phyloP scores from a whole-genome alignment of 31 red algal species.

The Endocladia muricata region DNA sequence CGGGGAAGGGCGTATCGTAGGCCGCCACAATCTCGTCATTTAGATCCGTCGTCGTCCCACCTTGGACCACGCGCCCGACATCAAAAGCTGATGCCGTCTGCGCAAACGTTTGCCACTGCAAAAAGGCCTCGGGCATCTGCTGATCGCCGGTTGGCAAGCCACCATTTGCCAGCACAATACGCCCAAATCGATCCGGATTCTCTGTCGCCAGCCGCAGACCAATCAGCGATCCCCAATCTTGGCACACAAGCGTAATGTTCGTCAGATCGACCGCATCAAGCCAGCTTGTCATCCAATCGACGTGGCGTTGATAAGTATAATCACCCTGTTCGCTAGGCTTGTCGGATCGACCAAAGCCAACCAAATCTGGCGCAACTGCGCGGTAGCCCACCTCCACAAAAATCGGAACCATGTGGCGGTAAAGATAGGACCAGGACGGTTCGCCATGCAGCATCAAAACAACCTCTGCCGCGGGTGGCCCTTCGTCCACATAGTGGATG shows the following conservation, averaged over 20 bases:
- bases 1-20: slow-evolving; percentile 38
- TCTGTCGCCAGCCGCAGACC: slow-evolving; percentile 20
- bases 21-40: slow-evolving; percentile 19
- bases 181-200: not conserved
- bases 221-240: slow-evolving; percentile 38
- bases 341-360: slow-evolving; percentile 39
- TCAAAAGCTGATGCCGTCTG: slow-evolving; percentile 11
- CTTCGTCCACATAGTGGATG: slow-evolving; percentile 20
- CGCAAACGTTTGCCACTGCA: slow-evolving; percentile 12
- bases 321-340: slow-evolving; percentile 29
- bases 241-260: not conserved
- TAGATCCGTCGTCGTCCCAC: slow-evolving; percentile 1
- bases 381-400: slow-evolving; percentile 17
- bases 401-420: slow-evolving; percentile 25
- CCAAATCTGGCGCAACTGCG: slow-evolving; percentile 26
- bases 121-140: slow-evolving; percentile 12
- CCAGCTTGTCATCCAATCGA: slow-evolving; percentile 12
- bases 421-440: slow-evolving; percentile 29
- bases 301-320: slow-evolving; percentile 23
- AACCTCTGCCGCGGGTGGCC: not conserved
- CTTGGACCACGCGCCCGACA: slow-evolving; percentile 16
- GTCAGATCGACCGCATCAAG: slow-evolving; percentile 1
- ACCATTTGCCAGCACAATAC: slow-evolving; percentile 20
- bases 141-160: slow-evolving; percentile 14
- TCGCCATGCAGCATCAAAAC: slow-evolving; percentile 41